These are phyloP conservation scores for Circinella minor DNA, from an alignment of 371 early-diverging fungal genomes.

Conservation along the genomic window DNA sequence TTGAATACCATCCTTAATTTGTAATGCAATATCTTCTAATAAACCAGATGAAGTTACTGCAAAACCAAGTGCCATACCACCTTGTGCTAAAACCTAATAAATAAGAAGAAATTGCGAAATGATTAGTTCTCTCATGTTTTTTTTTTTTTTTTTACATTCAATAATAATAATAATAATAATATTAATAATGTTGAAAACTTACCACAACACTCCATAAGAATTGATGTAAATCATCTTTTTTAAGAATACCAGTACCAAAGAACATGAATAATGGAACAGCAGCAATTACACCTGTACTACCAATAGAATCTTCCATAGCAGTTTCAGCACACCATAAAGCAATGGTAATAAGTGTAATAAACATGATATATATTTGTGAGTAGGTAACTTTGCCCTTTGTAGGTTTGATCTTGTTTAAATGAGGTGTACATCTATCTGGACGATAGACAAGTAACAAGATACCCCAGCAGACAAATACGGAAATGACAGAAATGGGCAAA, in stretches of 20 bases:
- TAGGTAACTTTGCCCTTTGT: conserved; percentile 56
- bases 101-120: too few species aligned
- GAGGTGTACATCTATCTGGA: conserved; percentile 59
- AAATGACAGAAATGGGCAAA: conserved; percentile 74
- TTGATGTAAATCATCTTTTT: conserved; percentile 95
- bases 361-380: conserved; percentile 63
- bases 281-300: conserved; percentile 94
- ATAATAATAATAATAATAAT: background rate
- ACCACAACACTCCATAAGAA: conserved; percentile 94
- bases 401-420: conserved; percentile 55
- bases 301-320: conserved; percentile 71
- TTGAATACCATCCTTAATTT: conserved; percentile 69
- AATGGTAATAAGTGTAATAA: conserved; percentile 70
- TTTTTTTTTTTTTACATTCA: too few species aligned
- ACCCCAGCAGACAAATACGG: conserved; percentile 81
- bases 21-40: conserved; percentile 74
- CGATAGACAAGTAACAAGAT: conserved; percentile 74
- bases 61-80: conserved; percentile 88
- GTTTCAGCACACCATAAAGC: conserved; percentile 89
- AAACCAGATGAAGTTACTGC: conserved; percentile 40
- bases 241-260: conserved; percentile 87
- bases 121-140: background rate
- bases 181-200: conserved; percentile 72
- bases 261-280: conserved; percentile 86
- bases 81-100: conserved; percentile 83